Conservation (phyloP, 441 rosid species). For the Monsonia emarginata region DNA sequence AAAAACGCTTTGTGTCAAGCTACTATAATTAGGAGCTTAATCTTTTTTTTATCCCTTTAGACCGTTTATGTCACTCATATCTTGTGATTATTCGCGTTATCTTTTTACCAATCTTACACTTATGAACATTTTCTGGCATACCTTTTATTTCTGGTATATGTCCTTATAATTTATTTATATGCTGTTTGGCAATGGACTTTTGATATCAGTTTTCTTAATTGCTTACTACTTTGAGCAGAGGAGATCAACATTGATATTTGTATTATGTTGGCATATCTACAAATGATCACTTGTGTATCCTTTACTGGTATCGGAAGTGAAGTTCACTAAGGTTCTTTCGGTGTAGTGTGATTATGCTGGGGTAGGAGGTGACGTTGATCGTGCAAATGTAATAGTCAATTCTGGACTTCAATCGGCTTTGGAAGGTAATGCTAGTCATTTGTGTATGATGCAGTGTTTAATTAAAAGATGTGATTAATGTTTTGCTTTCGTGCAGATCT, state of each 20-base stretch:
- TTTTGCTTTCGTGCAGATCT: constrained; percentile 18
- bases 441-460: constrained; percentile 1
- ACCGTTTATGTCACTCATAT: not conserved
- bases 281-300: not conserved
- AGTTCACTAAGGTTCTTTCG: not conserved
- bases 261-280: not conserved
- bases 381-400: constrained; percentile 4
- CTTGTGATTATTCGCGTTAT: not conserved
- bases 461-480: constrained; percentile 3
- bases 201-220: not conserved
- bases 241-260: not conserved
- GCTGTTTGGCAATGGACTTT: not conserved
- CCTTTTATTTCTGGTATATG: not conserved
- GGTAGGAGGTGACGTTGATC: constrained; percentile 12
- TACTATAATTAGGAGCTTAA: not conserved
- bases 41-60: not conserved
- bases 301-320: not conserved
- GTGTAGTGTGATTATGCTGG: constrained; percentile 14
- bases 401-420: constrained; percentile 7
- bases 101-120: not conserved
- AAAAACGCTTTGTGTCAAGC: not conserved
- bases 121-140: not conserved
- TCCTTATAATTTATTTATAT: not conserved
- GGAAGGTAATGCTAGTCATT: constrained; percentile 18
- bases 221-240: not conserved